These are phyloP conservation scores for Lepidium didymum DNA, from an alignment of 345 rosid species.

Conservation along the genomic window DNA sequence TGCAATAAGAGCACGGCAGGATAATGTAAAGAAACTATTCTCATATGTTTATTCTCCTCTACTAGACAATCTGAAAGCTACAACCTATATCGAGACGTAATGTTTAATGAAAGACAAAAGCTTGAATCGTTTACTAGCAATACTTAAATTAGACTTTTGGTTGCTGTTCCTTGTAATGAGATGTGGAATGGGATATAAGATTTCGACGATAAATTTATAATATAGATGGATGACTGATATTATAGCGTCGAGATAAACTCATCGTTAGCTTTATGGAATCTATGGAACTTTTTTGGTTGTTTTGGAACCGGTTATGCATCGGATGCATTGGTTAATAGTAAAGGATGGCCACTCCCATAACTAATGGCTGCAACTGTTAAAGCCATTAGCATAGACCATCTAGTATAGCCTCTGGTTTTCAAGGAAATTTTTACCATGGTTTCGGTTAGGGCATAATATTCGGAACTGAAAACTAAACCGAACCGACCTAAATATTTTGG, in stretches of 20 bases:
- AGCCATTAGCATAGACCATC: conserved; percentile 44
- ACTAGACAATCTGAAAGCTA: conserved; percentile 5
- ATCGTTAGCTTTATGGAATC: conserved; percentile 55
- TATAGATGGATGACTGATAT: conserved; percentile 65
- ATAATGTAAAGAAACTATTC: conserved; percentile 15
- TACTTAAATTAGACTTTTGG: conserved; percentile 54
- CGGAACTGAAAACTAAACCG: too few relatives aligned
- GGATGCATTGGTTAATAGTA: conserved; percentile 45
- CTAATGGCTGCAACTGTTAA: conserved; percentile 62
- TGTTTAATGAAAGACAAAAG: conserved; percentile 23
- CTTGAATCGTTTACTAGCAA: conserved; percentile 47
- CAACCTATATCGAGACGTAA: background rate
- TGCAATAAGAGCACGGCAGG: conserved; percentile 40
- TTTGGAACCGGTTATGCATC: conserved; percentile 66
- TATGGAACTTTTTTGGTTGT: conserved; percentile 90
- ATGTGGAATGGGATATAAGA: conserved; percentile 76
- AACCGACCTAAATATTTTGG: too few relatives aligned
- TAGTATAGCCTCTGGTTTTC: conserved; percentile 56
- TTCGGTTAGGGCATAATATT: too few relatives aligned
- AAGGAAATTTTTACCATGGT: conserved; percentile 52
- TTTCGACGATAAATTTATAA: conserved; percentile 65
- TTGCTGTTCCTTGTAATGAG: conserved; percentile 60
- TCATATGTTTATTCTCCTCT: conserved; percentile 7
- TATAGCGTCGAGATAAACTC: conserved; percentile 45
- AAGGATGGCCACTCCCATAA: conserved; percentile 63